Base-by-base conservation (phyloP, 106 monocot species). In the Triglochin maritima region DNA sequence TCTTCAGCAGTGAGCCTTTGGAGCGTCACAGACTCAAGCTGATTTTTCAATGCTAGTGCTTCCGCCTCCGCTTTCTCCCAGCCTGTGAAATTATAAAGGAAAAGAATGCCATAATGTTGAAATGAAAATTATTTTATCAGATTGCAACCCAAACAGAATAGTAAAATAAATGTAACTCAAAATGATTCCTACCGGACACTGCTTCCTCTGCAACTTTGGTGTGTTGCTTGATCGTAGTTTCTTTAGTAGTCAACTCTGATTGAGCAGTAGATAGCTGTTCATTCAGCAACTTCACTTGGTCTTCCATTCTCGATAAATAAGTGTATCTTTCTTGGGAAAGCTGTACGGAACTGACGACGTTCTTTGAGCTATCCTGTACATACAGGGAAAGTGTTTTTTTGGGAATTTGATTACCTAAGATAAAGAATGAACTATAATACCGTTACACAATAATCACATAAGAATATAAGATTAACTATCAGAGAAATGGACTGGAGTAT, bases 31-130 rank as follows among this genome's bases (percentile, higher is more conserved):
- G 79, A 79, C 74, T 85, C 85, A 11, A 85, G 85, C 54, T 82
- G 65, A 13, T 63, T 69, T 57, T 82, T 85, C 66, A 85, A 67
- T 52, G 76, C 62, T 52, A 81, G 44, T 7, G 81, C 78, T 77
- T 85, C 85, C 42, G 76, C 78, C 76, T 85, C 85, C 65, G 85
- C 81, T 71, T 85, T 81, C 60, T 85, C 81, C 85, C 85, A 85
- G 5, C 85, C 85, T 85, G 60, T 4, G 13, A 62, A 61, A 42
- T 61, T 50, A 52, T 8, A 17, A 58, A 4, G 5, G 13, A 47
- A 56, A 69, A 69, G 6, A 6, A 46, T 7, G 3, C n/a, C 7
- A 3, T 3, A 70, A 8, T 48, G 9, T 47, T 7, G 14, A 59
- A 7, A 50, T 2, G 60, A 48, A 47, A 60, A 61, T 42, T 61